Conservation (phyloP, 345 rosid species). For the Boechera retrofracta region DNA sequence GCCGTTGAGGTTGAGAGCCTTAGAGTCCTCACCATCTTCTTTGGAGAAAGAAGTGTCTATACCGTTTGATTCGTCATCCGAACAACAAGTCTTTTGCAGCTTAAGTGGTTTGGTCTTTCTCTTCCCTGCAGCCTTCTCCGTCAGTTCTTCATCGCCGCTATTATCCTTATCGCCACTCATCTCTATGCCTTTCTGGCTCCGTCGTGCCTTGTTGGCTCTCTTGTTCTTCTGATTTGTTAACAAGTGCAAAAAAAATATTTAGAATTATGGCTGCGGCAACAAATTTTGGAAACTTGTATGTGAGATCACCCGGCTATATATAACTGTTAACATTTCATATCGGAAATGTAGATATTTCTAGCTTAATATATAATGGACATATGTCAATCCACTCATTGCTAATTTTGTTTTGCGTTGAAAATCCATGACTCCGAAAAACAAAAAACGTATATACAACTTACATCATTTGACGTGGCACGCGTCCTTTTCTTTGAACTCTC, state of each 20-base stretch:
- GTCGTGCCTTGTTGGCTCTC: slow-evolving; percentile 51
- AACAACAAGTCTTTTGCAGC: slow-evolving; percentile 51
- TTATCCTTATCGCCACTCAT: slow-evolving; percentile 50
- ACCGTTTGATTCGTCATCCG: slow-evolving; percentile 63
- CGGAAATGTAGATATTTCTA: background rate
- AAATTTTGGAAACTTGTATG: background rate
- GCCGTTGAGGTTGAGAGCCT: slow-evolving; percentile 54
- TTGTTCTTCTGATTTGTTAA: slow-evolving; percentile 52
- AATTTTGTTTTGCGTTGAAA: background rate
- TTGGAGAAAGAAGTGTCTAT: slow-evolving; percentile 47
- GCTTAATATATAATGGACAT: background rate
- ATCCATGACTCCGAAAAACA: background rate
- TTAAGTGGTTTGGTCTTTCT: slow-evolving; percentile 31
- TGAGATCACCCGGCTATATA: background rate
- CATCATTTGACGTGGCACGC: slow-evolving; percentile 47
- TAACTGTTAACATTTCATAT: background rate
- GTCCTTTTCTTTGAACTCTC: slow-evolving; percentile 64
- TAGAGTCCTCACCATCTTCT: slow-evolving; percentile 46
- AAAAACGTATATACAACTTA: slow-evolving; percentile 47
- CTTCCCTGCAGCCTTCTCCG: slow-evolving; percentile 23
- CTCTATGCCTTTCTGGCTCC: slow-evolving; percentile 48
- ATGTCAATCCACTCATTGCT: background rate
- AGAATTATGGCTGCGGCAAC: background rate
- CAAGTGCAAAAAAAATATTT: background rate
- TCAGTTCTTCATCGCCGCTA: slow-evolving; percentile 25